These are phyloP conservation scores for Neofusicoccum cordaticola DNA, from an alignment of 2,329 filamentous ascomycete species.

Conservation along the genomic window DNA sequence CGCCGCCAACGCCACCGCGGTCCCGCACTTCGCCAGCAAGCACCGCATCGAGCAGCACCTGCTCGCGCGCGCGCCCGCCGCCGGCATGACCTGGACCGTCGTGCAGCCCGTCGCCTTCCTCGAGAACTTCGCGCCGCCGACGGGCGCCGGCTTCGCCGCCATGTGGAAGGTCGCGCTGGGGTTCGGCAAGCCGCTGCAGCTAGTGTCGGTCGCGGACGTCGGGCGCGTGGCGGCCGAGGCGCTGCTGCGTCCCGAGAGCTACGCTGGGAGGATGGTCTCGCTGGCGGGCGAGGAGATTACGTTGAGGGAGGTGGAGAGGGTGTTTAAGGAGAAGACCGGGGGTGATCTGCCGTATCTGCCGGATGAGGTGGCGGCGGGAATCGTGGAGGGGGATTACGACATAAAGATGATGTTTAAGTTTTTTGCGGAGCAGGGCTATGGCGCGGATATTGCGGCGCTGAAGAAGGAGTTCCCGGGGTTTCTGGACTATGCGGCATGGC, in stretches of 20 bases:
- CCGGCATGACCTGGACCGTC: conserved; percentile 56
- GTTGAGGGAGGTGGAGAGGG: conserved; percentile 36
- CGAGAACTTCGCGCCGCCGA: conserved; percentile 53
- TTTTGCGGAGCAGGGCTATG: conserved; percentile 45
- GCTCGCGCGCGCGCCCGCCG: conserved; percentile 36
- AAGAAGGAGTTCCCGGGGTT: conserved; percentile 40
- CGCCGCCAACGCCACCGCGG: conserved; percentile 49
- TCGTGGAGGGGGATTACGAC: conserved; percentile 40
- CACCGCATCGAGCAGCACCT: conserved; percentile 60
- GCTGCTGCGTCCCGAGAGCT: conserved; percentile 43
- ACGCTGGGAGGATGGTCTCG: conserved; percentile 39
- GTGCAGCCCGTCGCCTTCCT: conserved; percentile 60
- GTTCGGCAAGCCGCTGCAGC: conserved; percentile 32
- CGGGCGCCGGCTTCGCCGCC: conserved; percentile 33
- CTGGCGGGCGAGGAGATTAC: conserved; percentile 52
- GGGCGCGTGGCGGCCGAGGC: conserved; percentile 48
- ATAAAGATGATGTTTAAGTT: conserved; percentile 47
- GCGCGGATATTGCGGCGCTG: conserved; percentile 40
- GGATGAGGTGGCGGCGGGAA: conserved; percentile 30
- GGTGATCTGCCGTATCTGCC: conserved; percentile 41
- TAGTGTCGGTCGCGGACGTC: conserved; percentile 43
- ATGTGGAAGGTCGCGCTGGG: conserved; percentile 29
- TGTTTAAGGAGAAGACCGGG: conserved; percentile 46
- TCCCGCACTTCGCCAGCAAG: conserved; percentile 63
- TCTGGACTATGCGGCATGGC: conserved; percentile 45